These are phyloP conservation scores for Peronospora destructor DNA, from an alignment of 352 stramenopile genomes.

Conservation along the genomic window DNA sequence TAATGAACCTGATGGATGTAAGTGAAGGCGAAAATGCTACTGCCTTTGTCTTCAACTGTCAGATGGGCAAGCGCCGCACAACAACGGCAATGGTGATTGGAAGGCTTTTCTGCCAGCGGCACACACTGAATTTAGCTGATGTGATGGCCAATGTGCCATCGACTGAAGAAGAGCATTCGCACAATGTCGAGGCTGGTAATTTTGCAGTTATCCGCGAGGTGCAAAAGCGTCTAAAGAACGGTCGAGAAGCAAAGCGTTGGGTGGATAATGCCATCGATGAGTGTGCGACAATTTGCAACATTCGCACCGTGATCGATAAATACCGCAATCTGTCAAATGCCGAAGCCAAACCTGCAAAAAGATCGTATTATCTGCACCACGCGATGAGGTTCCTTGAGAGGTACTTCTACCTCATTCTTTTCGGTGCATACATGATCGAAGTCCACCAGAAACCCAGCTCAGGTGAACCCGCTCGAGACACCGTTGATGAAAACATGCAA, in stretches of 20 bases:
- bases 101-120: constrained; percentile 56
- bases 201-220: constrained; percentile 70
- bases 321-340: constrained; percentile 68
- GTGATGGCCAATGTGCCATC: background rate
- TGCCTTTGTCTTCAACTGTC: constrained; percentile 85
- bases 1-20: constrained; percentile 52
- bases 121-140: constrained; percentile 16
- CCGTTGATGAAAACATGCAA: constrained; percentile 17
- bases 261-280: constrained; percentile 69
- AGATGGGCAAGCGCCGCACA: constrained; percentile 81
- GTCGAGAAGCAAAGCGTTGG: constrained; percentile 58
- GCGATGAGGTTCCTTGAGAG: constrained; percentile 81
- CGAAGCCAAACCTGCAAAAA: constrained; percentile 69
- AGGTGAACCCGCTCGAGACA: constrained; percentile 12
- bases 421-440: constrained; percentile 73
- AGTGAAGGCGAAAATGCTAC: constrained; percentile 32
- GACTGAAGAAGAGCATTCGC: constrained; percentile 7
- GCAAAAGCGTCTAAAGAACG: constrained; percentile 42
- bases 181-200: constrained; percentile 32
- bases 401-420: constrained; percentile 87
- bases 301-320: constrained; percentile 73
- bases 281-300: constrained; percentile 66
- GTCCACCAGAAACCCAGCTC: constrained; percentile 11
- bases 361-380: constrained; percentile 79
- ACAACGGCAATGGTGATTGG: constrained; percentile 71